Evolutionary conservation across 345 rosid species (phyloP).

Genomic region (Trapa incisa): DNA sequence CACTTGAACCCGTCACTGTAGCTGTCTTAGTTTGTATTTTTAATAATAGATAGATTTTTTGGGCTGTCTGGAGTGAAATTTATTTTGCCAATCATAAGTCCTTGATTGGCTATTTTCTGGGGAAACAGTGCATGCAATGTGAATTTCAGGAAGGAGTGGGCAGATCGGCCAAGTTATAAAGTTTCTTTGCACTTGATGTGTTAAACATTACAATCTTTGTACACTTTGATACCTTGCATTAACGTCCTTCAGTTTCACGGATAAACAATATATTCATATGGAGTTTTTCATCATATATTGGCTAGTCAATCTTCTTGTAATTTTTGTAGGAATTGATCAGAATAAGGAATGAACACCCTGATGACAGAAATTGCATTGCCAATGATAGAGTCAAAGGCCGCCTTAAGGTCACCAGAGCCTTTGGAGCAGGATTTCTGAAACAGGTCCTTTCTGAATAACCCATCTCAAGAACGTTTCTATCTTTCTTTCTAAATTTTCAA

Average conservation of each 20-base stretch:
- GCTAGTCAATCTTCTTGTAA: background rate
- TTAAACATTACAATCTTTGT: too few species aligned
- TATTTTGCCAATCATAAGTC: background rate
- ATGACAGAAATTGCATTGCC: conserved; percentile 75
- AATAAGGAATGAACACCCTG: conserved; percentile 91
- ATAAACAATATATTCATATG: conserved; percentile 6
- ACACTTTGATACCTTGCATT: too few species aligned
- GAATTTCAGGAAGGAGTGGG: background rate
- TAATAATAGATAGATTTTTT: background rate
- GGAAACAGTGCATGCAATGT: background rate
- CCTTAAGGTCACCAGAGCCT: conserved; percentile 91
- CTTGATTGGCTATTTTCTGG: background rate
- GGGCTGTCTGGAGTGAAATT: background rate
- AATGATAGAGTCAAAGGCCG: conserved; percentile 94
- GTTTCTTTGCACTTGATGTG: too few species aligned
- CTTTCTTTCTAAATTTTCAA: background rate
- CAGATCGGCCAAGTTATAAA: too few species aligned
- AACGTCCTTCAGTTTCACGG: background rate
- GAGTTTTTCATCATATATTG: background rate
- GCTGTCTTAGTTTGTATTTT: background rate
- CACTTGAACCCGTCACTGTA: background rate
- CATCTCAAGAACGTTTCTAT: background rate
- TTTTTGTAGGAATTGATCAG: conserved; percentile 71
- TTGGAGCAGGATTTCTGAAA: conserved; percentile 94
- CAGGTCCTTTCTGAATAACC: conserved; percentile 31